These are phyloP conservation scores for Zygosaccharomyces rouxii DNA, from an alignment of 805 yeast species.

Conservation along the genomic window DNA sequence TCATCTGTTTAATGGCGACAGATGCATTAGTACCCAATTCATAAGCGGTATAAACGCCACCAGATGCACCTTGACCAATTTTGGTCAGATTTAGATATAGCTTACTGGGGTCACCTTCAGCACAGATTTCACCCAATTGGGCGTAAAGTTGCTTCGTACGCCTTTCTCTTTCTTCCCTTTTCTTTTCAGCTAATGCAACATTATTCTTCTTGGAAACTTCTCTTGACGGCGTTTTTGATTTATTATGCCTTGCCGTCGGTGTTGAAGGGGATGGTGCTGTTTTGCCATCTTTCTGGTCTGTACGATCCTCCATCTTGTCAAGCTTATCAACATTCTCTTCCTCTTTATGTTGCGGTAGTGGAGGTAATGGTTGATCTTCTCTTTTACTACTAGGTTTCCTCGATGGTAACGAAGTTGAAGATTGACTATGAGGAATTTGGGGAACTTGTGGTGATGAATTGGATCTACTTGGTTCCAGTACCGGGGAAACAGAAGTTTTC, in stretches of 20 bases:
- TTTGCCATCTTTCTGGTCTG: conserved; percentile 7
- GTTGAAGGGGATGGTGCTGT: conserved; percentile 36
- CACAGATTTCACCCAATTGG: conserved; percentile 69
- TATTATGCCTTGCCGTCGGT: conserved; percentile 43
- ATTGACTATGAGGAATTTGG: conserved; percentile 5
- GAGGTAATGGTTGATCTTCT: conserved; percentile 28
- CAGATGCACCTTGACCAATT: conserved; percentile 98
- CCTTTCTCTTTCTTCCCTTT: conserved; percentile 73
- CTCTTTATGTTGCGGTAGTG: conserved; percentile 14
- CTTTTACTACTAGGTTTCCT: conserved; percentile 19
- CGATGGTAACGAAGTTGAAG: conserved; percentile 11
- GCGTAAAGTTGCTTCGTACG: conserved; percentile 68
- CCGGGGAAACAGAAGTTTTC: conserved; percentile 4
- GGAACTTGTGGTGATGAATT: conserved; percentile 7
- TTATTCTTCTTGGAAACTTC: conserved; percentile 25
- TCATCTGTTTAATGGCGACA: conserved; percentile 97
- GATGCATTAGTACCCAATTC: conserved; percentile 49
- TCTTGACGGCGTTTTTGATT: conserved; percentile 11
- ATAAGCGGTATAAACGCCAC: conserved; percentile 90
- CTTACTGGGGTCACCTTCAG: conserved; percentile 77
- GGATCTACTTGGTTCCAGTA: conserved; percentile 3
- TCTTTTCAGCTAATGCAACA: conserved; percentile 52
- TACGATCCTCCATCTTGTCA: neutral
- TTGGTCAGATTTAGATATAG: conserved; percentile 66
- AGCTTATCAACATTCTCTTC: conserved; percentile 1